Evolutionary conservation across 2,329 filamentous ascomycete species (phyloP).

Genomic region (Pezicula radicicola): DNA sequence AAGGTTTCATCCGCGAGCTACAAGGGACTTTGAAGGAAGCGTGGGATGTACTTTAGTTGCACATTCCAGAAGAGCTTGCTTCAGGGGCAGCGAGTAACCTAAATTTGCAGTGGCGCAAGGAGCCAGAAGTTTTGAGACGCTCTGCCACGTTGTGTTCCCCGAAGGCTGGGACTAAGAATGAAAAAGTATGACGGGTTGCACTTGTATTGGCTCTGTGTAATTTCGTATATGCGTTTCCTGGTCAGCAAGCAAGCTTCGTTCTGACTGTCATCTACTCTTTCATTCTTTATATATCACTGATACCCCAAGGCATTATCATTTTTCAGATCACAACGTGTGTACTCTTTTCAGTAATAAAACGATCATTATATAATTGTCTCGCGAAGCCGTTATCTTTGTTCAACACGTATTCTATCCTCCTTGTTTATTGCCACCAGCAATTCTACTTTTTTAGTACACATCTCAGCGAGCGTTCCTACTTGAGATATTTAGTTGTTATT

Average conservation of each 20-base stretch:
- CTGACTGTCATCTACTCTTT: not conserved
- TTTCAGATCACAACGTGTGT: too few relatives aligned
- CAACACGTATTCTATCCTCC: too few relatives aligned
- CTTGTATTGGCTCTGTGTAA: conserved; percentile 17
- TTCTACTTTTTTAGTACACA: conserved; percentile 7
- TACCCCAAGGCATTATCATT: too few relatives aligned
- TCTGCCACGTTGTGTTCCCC: conserved; percentile 14
- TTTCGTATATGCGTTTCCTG: conserved; percentile 6
- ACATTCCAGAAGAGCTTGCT: conserved; percentile 15
- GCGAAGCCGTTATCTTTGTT: too few relatives aligned
- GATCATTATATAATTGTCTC: conserved; percentile 10
- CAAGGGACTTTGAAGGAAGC: not conserved
- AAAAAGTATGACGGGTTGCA: conserved; percentile 12
- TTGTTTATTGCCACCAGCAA: conserved; percentile 9
- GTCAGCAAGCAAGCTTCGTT: not conserved
- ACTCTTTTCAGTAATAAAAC: too few relatives aligned
- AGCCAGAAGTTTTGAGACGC: conserved; percentile 4
- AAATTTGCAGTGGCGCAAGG: conserved; percentile 13
- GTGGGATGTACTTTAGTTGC: conserved; percentile 2
- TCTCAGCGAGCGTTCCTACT: conserved; percentile 13
- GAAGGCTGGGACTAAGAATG: conserved; percentile 24
- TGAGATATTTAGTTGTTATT: not conserved
- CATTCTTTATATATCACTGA: not conserved
- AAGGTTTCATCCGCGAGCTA: too few relatives aligned
- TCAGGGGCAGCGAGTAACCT: too few relatives aligned